phyloP scores from a whole-genome alignment of 2,329 filamentous ascomycete genomes.

The Neopestalotiopsis clavispora region DNA sequence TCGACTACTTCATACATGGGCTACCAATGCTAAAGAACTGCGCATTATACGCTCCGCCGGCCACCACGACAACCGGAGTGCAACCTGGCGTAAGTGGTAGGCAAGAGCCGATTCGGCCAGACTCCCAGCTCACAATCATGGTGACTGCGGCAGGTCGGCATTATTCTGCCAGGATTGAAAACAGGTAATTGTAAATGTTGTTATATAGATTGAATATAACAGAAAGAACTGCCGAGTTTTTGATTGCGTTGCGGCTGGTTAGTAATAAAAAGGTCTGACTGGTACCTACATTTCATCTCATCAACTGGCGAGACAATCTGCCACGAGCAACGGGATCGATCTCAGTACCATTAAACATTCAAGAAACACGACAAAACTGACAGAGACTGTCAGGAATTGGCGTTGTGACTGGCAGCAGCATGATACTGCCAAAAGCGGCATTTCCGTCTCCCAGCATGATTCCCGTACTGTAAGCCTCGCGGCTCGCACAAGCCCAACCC shows the following conservation, averaged over 20 bases:
- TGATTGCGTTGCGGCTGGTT: background rate
- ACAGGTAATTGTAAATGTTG: background rate
- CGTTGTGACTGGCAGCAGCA: background rate
- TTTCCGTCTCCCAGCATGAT: background rate
- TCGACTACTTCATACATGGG: background rate
- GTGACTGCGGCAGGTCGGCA: background rate
- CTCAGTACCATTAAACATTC: background rate
- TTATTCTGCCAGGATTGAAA: background rate
- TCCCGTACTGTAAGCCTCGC: background rate
- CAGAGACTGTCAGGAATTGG: background rate
- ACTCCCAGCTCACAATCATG: background rate
- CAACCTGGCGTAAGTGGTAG: conserved; percentile 11
- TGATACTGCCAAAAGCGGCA: background rate
- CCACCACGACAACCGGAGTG: background rate
- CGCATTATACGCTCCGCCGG: background rate
- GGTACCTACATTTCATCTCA: background rate
- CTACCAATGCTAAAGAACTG: background rate
- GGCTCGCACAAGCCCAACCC: background rate
- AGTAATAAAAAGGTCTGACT: background rate
- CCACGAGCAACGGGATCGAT: background rate
- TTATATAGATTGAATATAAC: background rate
- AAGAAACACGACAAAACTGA: background rate
- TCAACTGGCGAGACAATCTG: background rate
- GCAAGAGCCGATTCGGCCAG: conserved; percentile 5
- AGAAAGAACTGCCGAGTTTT: background rate